Evolutionary conservation across 1,284 basidiomycete species (phyloP), one percentile per base, ranked within the genome.

Genomic region (Cryptococcus deneoformans): DNA sequence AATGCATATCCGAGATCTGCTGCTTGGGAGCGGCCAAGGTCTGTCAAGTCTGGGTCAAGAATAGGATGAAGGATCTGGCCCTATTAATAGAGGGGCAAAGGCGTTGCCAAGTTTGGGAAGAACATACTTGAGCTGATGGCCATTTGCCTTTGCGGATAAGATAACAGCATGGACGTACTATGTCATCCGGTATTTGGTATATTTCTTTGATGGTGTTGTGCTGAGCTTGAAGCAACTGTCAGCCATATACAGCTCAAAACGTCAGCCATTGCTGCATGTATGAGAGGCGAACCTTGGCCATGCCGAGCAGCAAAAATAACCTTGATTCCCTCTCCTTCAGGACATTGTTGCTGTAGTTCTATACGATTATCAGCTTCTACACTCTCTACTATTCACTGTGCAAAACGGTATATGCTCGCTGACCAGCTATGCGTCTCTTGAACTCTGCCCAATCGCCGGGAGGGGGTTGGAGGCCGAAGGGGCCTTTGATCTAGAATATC

Each of bases 251-350:
- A 38, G 37, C 50, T 43, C 35, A 14, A 51, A 34, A 34, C 37
- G 2, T n/a, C 36, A 11, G 37, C 46, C 50, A 60, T 52, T n/a
- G 10, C 42, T 6, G 11, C 29, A 9, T 14, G 24, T 29, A 14
- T n/a, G 35, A 16, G 35, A 3, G 8, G 40, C 60, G 53, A 45
- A 68, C 68, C 67, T 58, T 72, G 66, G 35, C 70, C 70, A 47
- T 72, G 70, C 29, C 70, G 60, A 14, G 67, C 69, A 1, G 64
- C 60, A 47, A 64, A 72, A 20, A 72, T 53, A 16, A 72, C 70
- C 37, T 66, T 68, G 58, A 72, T 59, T 20, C 49, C 57, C 55
- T 68, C 63, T 40, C 61, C 64, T 34, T 50, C 50, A 29, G 24
- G 54, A 56, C 56, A 54, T 10, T 11, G 35, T 6, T 24, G 50